These are phyloP conservation scores for Tetraselmis striata DNA, from an alignment of 139 green algal genomes.

Conservation along the genomic window DNA sequence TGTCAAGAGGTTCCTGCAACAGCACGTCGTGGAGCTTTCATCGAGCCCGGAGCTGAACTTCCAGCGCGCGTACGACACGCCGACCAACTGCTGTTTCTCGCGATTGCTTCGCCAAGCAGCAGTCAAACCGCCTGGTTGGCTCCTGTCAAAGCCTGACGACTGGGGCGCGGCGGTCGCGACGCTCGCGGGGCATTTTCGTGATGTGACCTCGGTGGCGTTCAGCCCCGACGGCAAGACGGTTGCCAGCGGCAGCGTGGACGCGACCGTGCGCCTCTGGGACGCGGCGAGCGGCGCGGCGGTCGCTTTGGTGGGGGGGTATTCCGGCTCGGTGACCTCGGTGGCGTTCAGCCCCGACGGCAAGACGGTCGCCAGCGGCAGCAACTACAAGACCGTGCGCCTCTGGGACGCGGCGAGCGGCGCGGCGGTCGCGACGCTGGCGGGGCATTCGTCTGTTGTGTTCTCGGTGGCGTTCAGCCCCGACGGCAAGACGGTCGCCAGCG, in stretches of 20 bases:
- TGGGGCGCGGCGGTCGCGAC: not conserved
- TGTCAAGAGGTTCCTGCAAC: not conserved
- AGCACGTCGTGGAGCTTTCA: not conserved
- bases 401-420: conserved; percentile 10
- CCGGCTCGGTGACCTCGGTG: conserved; percentile 3
- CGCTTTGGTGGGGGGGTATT: not conserved
- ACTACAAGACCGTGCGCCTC: conserved; percentile 8
- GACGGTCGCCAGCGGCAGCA: conserved; percentile 5
- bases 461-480: conserved; percentile 15
- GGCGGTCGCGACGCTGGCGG: conserved; percentile 2
- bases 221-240: conserved; percentile 8
- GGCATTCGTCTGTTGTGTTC: not conserved
- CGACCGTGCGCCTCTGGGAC: conserved; percentile 13
- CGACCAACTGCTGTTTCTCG: not conserved
- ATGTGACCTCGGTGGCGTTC: conserved; percentile 7
- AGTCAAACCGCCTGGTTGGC: not conserved
- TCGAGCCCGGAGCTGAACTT: not conserved
- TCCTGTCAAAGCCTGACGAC: not conserved
- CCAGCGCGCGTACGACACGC: not conserved
- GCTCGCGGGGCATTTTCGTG: not conserved
- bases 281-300: not conserved
- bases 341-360: not conserved
- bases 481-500: no score
- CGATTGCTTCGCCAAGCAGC: not conserved
- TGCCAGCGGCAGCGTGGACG: not conserved